A percentile compares a stretch with the other conserved stretches of the same genome.
Evolutionary conservation across 1,284 basidiomycete genomes (phyloP).

Genomic region (Xerocomus minutiporus): DNA sequence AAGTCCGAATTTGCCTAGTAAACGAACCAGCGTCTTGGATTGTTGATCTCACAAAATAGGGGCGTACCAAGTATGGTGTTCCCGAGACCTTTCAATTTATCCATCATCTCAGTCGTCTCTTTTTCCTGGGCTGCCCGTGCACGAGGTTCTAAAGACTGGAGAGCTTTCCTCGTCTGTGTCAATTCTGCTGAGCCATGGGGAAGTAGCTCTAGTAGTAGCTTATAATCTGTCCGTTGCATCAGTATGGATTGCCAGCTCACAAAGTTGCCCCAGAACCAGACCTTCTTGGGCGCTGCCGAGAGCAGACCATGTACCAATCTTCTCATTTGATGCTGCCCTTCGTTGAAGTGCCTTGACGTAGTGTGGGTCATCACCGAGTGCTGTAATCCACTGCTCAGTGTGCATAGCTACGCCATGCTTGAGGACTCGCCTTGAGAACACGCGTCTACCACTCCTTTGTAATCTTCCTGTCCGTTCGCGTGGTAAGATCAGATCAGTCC

Average conservation of each 20-base stretch:
- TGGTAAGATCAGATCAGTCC: conserved; percentile 5
- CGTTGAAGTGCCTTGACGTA: conserved; percentile 89
- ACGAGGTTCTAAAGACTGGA: conserved; percentile 59
- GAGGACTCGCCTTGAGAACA: conserved; percentile 62
- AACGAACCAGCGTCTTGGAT: neutral
- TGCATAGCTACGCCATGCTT: neutral
- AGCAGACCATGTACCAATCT: conserved; percentile 77
- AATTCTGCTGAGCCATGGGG: conserved; percentile 53
- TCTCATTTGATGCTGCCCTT: conserved; percentile 80
- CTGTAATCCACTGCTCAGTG: conserved; percentile 40
- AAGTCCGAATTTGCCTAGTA: conserved; percentile 75
- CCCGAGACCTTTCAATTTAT: conserved; percentile 89
- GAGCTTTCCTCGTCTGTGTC: conserved; percentile 44
- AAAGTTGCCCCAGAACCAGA: conserved; percentile 26
- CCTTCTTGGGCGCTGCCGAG: conserved; percentile 83
- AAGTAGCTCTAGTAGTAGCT: conserved; percentile 58
- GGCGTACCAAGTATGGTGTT: conserved; percentile 81
- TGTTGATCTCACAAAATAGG: neutral
- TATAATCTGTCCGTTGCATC: conserved; percentile 65
- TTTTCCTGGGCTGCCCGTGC: conserved; percentile 73
- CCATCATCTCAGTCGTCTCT: conserved; percentile 91
- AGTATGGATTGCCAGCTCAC: neutral
- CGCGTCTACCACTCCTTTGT: conserved; percentile 70
- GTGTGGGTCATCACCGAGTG: conserved; percentile 76
- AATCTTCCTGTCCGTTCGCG: conserved; percentile 51